Base-by-base conservation (phyloP, 352 stramenopile species). In the Pythium phragmitis region DNA sequence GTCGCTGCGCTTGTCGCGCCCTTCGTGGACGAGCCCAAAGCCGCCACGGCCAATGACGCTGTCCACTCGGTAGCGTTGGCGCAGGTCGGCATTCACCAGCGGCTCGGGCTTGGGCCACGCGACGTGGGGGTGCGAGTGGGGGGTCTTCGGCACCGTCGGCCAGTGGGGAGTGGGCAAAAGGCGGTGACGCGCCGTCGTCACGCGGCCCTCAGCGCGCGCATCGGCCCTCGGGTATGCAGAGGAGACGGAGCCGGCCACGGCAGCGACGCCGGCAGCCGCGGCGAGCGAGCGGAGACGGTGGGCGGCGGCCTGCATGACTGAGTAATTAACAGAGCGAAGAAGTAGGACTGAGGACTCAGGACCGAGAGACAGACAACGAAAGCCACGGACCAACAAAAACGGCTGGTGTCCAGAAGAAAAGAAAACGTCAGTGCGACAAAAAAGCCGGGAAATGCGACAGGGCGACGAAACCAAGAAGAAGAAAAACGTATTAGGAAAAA, bases 1-100 rank as follows among this genome's bases (percentile, higher is more conserved):
- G 14, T 72, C 28, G 49, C 68, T 74, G 14, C 34, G 26, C 36
- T 61, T 63, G 57, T 75, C 63, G 33, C 65, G 58, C 0, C 57
- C 72, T 28, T 61, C 39, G 43, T 65, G 56, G 4, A 79, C 72
- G 28, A 65, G 61, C 9, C 63, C 72, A 47, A 79, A 79, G 47
- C 72, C 72, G 12, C 72, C 72, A 39, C 60, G 60, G 41, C 67
- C 67, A 19, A 73, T 57, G 16, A 67, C 55, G 55, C 50, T 57
- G 52, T 63, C 56, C 8, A 73, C 28, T 30, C 51, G n/a, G 52
- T 69, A 73, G 37, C 49, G 52, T 23, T 57, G 41, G 23, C 57
- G 48, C 33, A 67, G 8, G 56, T 73, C 67, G 1, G 37, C 41
- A 43, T 26, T 26, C 3, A 7, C 34, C 51, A 48, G 51, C 14